Base-by-base conservation (phyloP, 306 rosid species). In the Styphnolobium japonicum region DNA sequence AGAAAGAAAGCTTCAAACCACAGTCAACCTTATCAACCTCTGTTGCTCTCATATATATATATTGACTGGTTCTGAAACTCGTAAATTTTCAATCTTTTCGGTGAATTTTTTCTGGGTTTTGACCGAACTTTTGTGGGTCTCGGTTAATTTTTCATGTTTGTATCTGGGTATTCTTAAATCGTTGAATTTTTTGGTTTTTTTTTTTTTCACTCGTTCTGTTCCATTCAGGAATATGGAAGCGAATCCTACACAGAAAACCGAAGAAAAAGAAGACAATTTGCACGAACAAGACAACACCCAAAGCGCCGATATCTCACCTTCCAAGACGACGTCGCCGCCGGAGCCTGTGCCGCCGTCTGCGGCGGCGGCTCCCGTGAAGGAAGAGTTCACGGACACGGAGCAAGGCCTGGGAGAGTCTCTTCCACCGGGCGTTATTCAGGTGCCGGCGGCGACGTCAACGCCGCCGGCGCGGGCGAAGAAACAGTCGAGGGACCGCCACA, bases 401-500 rank as follows among this genome's bases (percentile, higher is more conserved):
- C 86, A 78, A 23, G 84, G 57, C 10, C 16, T 6, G 19, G 85
- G 71, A 7, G 79, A 74, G 23, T 34, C 84, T 7, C 89, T 80
- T 6, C 76, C 90, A 4, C 10, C 77, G 78, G 69, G 75, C 34
- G 73, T 87, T 19, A 31, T 80, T 19, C 87, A 79, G 45, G 25
- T 71, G 5, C 85, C 90, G 40, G 19, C 62, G 16, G 27, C 89
- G 37, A 34, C 33, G 25, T 4, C 84, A 7, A 6, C 67, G 1
- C 25, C 77, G 10, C 53, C 42, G 22, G 73, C 1, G 25, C 33
- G 37, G 43, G 75, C 78, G 23, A 90, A 34, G 84, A 84, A 80
- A 15, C 81, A 85, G 2, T 88, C 94, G 2, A 92, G 81, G 77
- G 98, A 94, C 77, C 92, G 96, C 12, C 98, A 94, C 90, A 94